These are phyloP conservation scores for Tricholoma saponaceum DNA, from an alignment of 768 basidiomycete genomes.

Conservation along the genomic window DNA sequence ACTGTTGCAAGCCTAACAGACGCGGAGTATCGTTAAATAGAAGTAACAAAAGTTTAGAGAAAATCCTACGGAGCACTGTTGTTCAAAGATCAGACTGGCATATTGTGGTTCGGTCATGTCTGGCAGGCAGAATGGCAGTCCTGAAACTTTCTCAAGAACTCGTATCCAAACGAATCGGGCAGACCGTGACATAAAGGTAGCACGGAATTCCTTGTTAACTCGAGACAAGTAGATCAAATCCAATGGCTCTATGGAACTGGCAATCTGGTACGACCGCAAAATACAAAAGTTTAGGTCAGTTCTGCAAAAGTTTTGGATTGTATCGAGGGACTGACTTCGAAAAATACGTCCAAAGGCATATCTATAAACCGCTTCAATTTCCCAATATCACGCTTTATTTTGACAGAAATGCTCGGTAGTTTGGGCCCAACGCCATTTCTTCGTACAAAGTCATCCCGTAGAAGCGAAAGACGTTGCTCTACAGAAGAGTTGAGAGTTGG, in stretches of 20 bases:
- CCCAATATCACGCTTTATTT: constrained; percentile 17
- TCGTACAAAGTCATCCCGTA: not conserved
- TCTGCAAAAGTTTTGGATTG: not conserved
- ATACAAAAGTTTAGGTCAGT: not conserved
- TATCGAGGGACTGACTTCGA: constrained; percentile 16
- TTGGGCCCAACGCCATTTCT: not conserved
- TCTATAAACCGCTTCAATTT: constrained; percentile 10
- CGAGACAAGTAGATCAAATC: constrained; percentile 1
- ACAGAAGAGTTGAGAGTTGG: not conserved
- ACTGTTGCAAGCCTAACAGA: constrained; percentile 4
- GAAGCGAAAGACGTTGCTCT: not conserved
- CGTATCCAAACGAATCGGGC: constrained; percentile 2
- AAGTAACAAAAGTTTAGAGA: not conserved
- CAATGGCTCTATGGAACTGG: not conserved
- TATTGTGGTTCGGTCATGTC: constrained; percentile 24
- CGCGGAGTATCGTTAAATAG: not conserved
- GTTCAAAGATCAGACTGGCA: constrained; percentile 16
- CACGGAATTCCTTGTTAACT: constrained; percentile 2
- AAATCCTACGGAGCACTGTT: constrained; percentile 13
- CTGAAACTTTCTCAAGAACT: constrained; percentile 2
- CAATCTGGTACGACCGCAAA: not conserved
- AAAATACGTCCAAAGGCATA: constrained; percentile 24
- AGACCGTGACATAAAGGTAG: constrained; percentile 4
- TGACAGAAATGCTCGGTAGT: not conserved
- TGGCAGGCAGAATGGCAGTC: constrained; percentile 19